phyloP scores from a whole-genome alignment of 208 protist species.

The Leishmania aethiopica region DNA sequence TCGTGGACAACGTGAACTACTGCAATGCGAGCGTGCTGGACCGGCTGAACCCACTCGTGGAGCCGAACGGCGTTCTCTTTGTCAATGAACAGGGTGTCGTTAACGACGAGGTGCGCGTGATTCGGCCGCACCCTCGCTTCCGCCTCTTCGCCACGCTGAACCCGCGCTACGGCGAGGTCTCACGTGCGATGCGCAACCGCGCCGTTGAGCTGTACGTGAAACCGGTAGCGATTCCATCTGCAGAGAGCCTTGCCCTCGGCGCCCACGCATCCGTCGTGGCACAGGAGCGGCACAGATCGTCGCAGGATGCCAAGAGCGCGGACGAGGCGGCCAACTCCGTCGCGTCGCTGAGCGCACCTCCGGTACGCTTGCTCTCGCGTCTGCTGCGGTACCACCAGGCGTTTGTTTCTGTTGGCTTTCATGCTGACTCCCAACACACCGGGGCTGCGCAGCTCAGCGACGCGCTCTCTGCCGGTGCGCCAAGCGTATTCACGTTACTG shows the following conservation, averaged over 20 bases:
- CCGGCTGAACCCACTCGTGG: conserved; percentile 99
- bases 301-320: not conserved
- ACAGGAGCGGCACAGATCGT: conserved; percentile 10
- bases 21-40: conserved; percentile 99
- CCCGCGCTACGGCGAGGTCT: conserved; percentile 98
- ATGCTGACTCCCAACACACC: conserved; percentile 56
- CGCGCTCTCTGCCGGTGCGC: conserved; percentile 70
- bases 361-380: conserved; percentile 26
- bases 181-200: conserved; percentile 99
- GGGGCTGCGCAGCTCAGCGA: conserved; percentile 63
- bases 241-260: conserved; percentile 55
- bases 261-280: conserved; percentile 19
- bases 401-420: conserved; percentile 71
- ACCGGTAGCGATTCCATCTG: conserved; percentile 76
- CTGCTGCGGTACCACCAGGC: conserved; percentile 73
- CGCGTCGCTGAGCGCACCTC: conserved; percentile 12
- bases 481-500: conserved; percentile 86
- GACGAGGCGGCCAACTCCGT: not conserved
- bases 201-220: conserved; percentile 97
- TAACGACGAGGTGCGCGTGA: conserved; percentile 90
- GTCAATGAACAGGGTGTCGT: conserved; percentile 97
- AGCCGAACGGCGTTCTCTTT: conserved; percentile 95
- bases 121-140: conserved; percentile 98
- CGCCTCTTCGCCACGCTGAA: conserved; percentile 99
- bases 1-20: conserved; percentile 99